Evolutionary conservation across 768 basidiomycete genomes (phyloP), one percentile per base, ranked within the genome.

Genomic region (Auricularia heimuer): DNA sequence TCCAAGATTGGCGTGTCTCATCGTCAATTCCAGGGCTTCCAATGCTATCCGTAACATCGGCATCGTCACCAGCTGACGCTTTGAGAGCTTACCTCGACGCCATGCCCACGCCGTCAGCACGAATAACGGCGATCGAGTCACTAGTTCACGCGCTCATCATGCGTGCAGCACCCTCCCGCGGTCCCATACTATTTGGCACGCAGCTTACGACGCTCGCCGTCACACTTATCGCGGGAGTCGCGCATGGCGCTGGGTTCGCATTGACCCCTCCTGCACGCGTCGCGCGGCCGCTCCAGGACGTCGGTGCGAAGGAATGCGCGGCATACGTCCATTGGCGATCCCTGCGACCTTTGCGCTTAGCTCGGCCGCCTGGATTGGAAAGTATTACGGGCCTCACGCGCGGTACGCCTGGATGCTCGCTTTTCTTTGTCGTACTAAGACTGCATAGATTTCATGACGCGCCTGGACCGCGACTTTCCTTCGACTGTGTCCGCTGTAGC

Each of bases 401-500:
- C 81, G 85, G 90, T 89, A n/a, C n/a, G n/a, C n/a, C n/a, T n/a
- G n/a, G n/a, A n/a, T n/a, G n/a, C n/a, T n/a, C n/a, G n/a, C n/a
- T n/a, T n/a, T n/a, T n/a, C n/a, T n/a, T n/a, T n/a, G n/a, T n/a
- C n/a, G n/a, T n/a, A 29, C 29, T 66, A 42, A 64, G 16, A 10
- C 11, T 4, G 11, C 39, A 14, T 64, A 92, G 92, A 87, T 72
- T 94, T 93, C 69, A 89, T 94, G 65, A 75, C 88, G 21, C 87
- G 90, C 2, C 72, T 94, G 35, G 92, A 94, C 74, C 83, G 81
- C 62, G 86, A 92, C 72, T 94, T 88, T 72, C 92, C 92, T 3
- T 90, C 91, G 0, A 94, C 92, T 0, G 92, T 93, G 11, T 92
- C 90, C 7, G 85, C 92, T 0, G 89, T 94, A 62, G 85, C 85